Evolutionary conservation across 164 flowering plant species (phyloP).

Genomic region (Brasenia schreberi): DNA sequence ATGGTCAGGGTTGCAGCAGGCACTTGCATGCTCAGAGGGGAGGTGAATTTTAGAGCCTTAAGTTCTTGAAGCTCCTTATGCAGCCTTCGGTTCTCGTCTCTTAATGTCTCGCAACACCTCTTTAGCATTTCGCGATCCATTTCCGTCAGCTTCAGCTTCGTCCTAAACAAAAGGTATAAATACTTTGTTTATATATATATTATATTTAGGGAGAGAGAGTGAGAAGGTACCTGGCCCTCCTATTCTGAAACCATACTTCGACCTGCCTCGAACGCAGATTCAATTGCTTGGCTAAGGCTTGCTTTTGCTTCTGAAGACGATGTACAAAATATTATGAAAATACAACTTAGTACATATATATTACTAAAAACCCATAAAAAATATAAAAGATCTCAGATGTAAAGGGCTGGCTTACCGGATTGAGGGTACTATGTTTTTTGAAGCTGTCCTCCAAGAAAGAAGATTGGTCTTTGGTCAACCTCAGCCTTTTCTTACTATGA

Average conservation of each 20-base stretch:
- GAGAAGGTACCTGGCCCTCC: constrained; percentile 66
- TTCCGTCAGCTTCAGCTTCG: constrained; percentile 88
- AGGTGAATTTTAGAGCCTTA: constrained; percentile 53
- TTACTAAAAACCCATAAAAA: background rate
- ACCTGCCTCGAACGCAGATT: constrained; percentile 76
- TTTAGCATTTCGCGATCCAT: constrained; percentile 79
- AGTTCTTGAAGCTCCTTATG: constrained; percentile 75
- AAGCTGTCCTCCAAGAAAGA: constrained; percentile 82
- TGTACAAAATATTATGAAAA: background rate
- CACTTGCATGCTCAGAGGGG: constrained; percentile 45
- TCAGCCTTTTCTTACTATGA: constrained; percentile 63
- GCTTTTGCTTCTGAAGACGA: constrained; percentile 67
- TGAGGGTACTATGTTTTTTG: constrained; percentile 77
- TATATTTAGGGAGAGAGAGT: background rate
- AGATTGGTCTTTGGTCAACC: constrained; percentile 82
- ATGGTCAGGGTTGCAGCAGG: constrained; percentile 42
- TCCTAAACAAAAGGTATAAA: constrained; percentile 25
- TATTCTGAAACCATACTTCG: constrained; percentile 91
- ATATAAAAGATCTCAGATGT: background rate
- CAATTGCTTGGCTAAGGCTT: constrained; percentile 63
- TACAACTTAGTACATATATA: constrained; percentile 1
- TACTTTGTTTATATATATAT: background rate
- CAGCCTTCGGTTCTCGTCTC: constrained; percentile 66
- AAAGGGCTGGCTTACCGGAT: constrained; percentile 40
- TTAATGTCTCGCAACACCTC: constrained; percentile 68